phyloP scores from a whole-genome alignment of 2,329 filamentous ascomycete species.

The Ophiocordyceps camponoti-floridani region DNA sequence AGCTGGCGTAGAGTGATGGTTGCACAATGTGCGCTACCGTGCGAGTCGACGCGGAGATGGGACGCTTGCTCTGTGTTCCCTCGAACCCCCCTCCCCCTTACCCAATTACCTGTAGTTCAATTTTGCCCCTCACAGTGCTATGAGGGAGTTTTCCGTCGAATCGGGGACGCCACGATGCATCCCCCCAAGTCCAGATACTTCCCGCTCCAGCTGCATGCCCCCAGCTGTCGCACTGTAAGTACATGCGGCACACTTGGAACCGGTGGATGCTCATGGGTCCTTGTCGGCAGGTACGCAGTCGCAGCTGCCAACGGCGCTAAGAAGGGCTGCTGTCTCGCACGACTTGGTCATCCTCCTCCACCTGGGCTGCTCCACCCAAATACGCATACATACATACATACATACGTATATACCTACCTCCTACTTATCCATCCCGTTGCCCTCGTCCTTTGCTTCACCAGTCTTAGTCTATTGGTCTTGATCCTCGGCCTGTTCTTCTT shows the following conservation, averaged over 20 bases:
- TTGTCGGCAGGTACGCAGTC: constrained; percentile 3
- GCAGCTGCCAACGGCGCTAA: constrained; percentile 3
- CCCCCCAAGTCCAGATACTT: not conserved
- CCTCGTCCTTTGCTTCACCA: constrained; percentile 3
- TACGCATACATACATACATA: constrained; percentile 1
- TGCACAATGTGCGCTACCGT: no score
- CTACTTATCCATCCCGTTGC: constrained; percentile 9
- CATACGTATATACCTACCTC: no score
- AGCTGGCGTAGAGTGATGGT: no score
- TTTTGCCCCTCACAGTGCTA: not conserved
- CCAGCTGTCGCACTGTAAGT: not conserved
- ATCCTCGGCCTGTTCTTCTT: constrained; percentile 1
- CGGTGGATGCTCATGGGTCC: not conserved
- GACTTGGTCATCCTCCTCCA: not conserved
- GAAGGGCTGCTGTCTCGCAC: constrained; percentile 3
- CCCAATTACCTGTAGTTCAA: no score
- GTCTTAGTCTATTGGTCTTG: not conserved
- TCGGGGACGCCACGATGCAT: not conserved
- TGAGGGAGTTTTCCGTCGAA: not conserved
- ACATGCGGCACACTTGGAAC: not conserved
- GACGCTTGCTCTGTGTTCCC: no score
- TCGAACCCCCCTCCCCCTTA: not conserved
- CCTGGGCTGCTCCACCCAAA: not conserved
- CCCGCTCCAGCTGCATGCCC: no score
- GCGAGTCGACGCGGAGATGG: no score